Evolutionary conservation across 129 eudicot genomes (phyloP).

Genomic region (Pulicaria dysenterica): DNA sequence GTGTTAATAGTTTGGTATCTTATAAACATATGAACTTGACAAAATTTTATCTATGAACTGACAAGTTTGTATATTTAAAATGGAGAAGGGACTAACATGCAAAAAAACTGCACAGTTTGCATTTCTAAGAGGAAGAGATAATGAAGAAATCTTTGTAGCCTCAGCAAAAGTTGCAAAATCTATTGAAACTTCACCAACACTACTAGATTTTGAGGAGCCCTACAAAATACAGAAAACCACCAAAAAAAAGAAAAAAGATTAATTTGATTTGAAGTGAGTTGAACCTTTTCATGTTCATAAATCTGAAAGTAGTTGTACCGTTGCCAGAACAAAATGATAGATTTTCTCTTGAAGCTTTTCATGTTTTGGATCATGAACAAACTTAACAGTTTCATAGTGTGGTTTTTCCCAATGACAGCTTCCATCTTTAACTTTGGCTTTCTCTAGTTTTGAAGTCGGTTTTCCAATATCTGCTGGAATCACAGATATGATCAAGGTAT

Average conservation of each 20-base stretch:
- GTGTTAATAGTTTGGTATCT: not conserved
- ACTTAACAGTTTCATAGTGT: conserved; percentile 68
- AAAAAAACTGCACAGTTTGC: conserved; percentile 60
- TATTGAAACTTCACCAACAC: conserved; percentile 83
- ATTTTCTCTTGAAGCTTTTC: conserved; percentile 81
- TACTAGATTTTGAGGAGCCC: conserved; percentile 85
- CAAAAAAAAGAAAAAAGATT: not conserved
- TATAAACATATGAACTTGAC: conserved; percentile 2
- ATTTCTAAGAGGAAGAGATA: conserved; percentile 76
- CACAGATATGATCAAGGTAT: conserved; percentile 76
- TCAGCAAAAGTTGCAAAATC: conserved; percentile 76
- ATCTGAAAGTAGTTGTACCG: conserved; percentile 44
- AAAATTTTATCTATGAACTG: not conserved
- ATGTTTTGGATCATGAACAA: conserved; percentile 62
- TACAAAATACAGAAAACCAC: conserved; percentile 29
- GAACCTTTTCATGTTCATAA: conserved; percentile 2
- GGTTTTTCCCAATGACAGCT: conserved; percentile 90
- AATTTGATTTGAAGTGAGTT: conserved; percentile 15
- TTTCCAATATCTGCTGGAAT: conserved; percentile 84
- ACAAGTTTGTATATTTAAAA: not conserved
- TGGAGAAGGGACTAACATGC: conserved; percentile 62
- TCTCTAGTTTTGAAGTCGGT: conserved; percentile 74
- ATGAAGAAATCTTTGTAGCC: conserved; percentile 55
- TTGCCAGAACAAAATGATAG: conserved; percentile 66
- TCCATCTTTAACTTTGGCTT: conserved; percentile 67